Conservation (phyloP, 768 basidiomycete genomes). For the Coprinopsis strossmayeri region DNA sequence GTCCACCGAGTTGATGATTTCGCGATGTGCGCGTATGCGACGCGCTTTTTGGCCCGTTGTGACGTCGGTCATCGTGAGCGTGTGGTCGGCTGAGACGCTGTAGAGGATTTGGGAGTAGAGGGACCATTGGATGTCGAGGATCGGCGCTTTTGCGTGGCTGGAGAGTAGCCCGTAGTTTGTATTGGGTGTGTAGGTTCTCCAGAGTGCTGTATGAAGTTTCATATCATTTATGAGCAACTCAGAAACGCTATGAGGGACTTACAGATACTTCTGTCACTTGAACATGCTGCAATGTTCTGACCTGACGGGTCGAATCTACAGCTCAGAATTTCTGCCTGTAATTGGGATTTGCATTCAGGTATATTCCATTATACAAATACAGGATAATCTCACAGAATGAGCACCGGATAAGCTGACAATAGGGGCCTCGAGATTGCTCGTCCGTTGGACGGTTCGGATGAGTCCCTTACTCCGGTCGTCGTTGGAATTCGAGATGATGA, state of each 20-base stretch:
- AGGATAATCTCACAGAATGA: constrained; percentile 65
- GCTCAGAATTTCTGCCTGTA: constrained; percentile 65
- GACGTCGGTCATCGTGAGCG: constrained; percentile 68
- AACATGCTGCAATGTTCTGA: constrained; percentile 89
- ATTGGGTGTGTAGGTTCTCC: constrained; percentile 89
- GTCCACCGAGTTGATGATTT: constrained; percentile 87
- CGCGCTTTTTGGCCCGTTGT: constrained; percentile 77
- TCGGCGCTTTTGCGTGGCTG: constrained; percentile 82
- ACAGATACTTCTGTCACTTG: constrained; percentile 88
- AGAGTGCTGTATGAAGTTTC: constrained; percentile 49
- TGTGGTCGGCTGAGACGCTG: constrained; percentile 88
- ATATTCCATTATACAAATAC: not conserved
- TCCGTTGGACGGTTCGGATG: constrained; percentile 80
- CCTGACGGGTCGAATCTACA: constrained; percentile 94
- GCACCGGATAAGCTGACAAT: constrained; percentile 88
- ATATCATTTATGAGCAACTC: not conserved
- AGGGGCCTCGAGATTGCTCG: constrained; percentile 89
- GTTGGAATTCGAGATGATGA: constrained; percentile 69
- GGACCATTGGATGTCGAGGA: constrained; percentile 91
- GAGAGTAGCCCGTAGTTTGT: constrained; percentile 87
- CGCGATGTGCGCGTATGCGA: constrained; percentile 83
- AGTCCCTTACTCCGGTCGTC: constrained; percentile 75
- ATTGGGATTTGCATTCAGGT: not conserved
- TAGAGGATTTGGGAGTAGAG: constrained; percentile 67
- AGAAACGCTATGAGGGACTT: constrained; percentile 25